Evolutionary conservation across 2,329 filamentous ascomycete species (phyloP).

Genomic region (Apiospora koreana): DNA sequence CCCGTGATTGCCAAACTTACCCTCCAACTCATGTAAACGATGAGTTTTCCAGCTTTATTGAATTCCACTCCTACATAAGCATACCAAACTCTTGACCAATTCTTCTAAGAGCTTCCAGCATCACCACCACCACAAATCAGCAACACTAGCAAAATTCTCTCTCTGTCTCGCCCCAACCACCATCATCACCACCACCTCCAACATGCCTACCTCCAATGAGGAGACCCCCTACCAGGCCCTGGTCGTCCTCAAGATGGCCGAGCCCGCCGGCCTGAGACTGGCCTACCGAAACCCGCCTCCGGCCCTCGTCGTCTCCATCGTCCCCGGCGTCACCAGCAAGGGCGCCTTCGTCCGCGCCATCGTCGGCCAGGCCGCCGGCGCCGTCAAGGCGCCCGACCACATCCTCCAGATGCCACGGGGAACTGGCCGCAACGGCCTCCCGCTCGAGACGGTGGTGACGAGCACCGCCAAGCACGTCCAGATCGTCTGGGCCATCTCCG

Average conservation of each 20-base stretch:
- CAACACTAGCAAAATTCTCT: not conserved
- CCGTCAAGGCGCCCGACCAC: not conserved
- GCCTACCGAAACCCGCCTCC: not conserved
- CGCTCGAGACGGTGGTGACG: not conserved
- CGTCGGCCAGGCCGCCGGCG: not conserved
- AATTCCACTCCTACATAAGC: not conserved
- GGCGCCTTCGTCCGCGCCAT: not conserved
- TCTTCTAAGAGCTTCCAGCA: not conserved
- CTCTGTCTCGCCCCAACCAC: not conserved
- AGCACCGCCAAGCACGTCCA: not conserved
- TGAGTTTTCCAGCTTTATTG: not conserved
- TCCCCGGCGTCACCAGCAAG: not conserved
- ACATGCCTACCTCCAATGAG: not conserved
- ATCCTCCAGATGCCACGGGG: not conserved
- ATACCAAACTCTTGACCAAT: not conserved
- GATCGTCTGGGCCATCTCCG: not conserved
- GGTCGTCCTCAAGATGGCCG: not conserved
- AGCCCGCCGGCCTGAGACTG: not conserved
- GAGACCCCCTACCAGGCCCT: not conserved
- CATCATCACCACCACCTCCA: not conserved
- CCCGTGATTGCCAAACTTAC: not conserved
- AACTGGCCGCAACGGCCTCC: not conserved
- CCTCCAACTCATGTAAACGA: not conserved
- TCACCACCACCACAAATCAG: not conserved
- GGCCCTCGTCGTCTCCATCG: not conserved